phyloP scores from a whole-genome alignment of 2,329 filamentous ascomycete species.

The Ophiostoma perfectum region DNA sequence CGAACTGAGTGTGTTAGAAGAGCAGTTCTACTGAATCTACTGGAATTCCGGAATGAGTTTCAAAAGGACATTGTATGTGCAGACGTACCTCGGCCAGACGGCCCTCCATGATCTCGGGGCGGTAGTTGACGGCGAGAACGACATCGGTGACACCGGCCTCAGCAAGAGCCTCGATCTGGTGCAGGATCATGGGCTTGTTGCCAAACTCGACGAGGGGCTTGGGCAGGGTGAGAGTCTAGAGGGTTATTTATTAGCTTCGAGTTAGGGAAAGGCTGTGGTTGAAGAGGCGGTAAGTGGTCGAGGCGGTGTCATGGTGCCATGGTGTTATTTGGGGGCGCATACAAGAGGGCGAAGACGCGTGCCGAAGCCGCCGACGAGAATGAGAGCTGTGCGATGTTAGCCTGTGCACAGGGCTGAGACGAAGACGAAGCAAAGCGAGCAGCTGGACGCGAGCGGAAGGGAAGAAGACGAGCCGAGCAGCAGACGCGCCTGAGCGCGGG shows the following conservation, averaged over 20 bases:
- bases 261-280: not conserved
- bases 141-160: conserved; percentile 94
- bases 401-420: not conserved
- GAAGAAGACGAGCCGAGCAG: conserved; percentile 1
- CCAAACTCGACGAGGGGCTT: conserved; percentile 97
- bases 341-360: conserved; percentile 95
- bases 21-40: no score
- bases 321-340: conserved; percentile 38
- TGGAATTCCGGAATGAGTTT: no score
- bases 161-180: conserved; percentile 93
- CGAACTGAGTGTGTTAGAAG: conserved; percentile 55
- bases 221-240: conserved; percentile 86
- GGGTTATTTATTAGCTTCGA: conserved; percentile 21
- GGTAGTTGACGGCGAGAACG: conserved; percentile 97
- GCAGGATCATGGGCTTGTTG: conserved; percentile 98
- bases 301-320: not conserved
- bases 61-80: not conserved
- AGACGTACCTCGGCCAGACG: conserved; percentile 74
- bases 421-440: no score
- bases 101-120: conserved; percentile 95
- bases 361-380: conserved; percentile 98
- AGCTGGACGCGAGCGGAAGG: not conserved
- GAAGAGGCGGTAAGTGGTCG: conserved; percentile 3
- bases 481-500: not conserved
- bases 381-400: conserved; percentile 61